Percentiles rank a stretch among this genome's conserved stretches.
Evolutionary conservation across 257 asterid genomes (phyloP).

Genomic region (Scutellaria barbata): DNA sequence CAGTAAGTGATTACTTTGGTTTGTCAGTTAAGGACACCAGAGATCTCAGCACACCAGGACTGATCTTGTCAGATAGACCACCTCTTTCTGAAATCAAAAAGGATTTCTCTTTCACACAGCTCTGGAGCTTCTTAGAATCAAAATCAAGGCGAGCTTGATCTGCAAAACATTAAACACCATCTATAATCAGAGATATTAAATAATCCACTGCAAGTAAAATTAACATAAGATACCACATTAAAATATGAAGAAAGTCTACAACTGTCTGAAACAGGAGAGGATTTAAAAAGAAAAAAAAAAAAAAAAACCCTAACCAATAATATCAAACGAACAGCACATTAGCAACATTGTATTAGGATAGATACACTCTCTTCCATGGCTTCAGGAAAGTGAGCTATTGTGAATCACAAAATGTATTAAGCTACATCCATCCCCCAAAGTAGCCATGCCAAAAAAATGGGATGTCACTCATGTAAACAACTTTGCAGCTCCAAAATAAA

Average conservation of each 20-base stretch:
- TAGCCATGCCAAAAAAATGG: slow-evolving; percentile 5
- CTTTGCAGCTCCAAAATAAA: slow-evolving; percentile 21
- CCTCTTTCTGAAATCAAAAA: slow-evolving; percentile 72
- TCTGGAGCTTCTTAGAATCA: slow-evolving; percentile 84
- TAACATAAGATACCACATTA: slow-evolving; percentile 7
- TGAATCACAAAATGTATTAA: slow-evolving; percentile 1
- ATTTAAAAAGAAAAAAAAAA: background rate
- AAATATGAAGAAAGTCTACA: slow-evolving; percentile 13
- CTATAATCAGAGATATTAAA: slow-evolving; percentile 27
- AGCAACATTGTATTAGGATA: background rate
- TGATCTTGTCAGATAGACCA: slow-evolving; percentile 76
- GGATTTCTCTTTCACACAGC: slow-evolving; percentile 83
- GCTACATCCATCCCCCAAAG: background rate
- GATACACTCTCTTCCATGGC: background rate
- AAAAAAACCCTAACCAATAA: background rate
- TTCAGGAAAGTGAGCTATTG: slow-evolving; percentile 18
- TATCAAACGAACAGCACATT: slow-evolving; percentile 21
- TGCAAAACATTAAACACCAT: slow-evolving; percentile 40
- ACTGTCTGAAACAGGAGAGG: slow-evolving; percentile 7
- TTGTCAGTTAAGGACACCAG: slow-evolving; percentile 76
- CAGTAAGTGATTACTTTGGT: slow-evolving; percentile 50
- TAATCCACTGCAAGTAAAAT: slow-evolving; percentile 21
- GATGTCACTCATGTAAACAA: background rate
- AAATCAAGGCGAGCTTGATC: slow-evolving; percentile 79
- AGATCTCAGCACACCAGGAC: slow-evolving; percentile 85